Percentiles rank a stretch among this genome's conserved stretches.
Evolutionary conservation across 2,329 filamentous ascomycete species (phyloP).

Genomic region (Amylocarpus encephaloides): DNA sequence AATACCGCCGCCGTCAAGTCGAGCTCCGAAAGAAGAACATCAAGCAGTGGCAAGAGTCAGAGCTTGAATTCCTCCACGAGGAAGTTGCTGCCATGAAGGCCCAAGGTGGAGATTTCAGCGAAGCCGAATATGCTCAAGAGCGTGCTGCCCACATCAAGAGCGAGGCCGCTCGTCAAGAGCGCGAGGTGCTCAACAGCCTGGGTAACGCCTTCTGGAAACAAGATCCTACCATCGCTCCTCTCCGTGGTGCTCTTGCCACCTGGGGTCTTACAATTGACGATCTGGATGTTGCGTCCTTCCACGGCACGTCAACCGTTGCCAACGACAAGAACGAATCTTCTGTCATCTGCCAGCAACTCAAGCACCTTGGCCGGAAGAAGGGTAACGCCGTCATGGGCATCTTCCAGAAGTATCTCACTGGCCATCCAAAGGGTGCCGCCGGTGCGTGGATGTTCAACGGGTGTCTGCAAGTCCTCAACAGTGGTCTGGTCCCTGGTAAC

Average conservation of each 20-base stretch:
- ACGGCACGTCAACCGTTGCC: slow-evolving; percentile 95
- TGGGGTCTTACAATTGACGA: slow-evolving; percentile 98
- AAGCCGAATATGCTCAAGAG: slow-evolving; percentile 78
- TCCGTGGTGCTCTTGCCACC: slow-evolving; percentile 91
- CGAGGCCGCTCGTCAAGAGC: slow-evolving; percentile 83
- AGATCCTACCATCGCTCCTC: slow-evolving; percentile 85
- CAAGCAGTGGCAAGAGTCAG: slow-evolving; percentile 92
- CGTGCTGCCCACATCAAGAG: slow-evolving; percentile 80
- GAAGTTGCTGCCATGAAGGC: slow-evolving; percentile 88
- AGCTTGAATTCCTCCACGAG: slow-evolving; percentile 86
- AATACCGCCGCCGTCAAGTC: slow-evolving; percentile 92
- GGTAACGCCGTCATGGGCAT: slow-evolving; percentile 94
- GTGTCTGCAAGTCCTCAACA: slow-evolving; percentile 90
- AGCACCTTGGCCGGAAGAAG: slow-evolving; percentile 90
- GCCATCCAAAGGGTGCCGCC: slow-evolving; percentile 97
- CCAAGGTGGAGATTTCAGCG: slow-evolving; percentile 68
- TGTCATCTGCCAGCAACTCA: slow-evolving; percentile 92
- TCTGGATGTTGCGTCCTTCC: slow-evolving; percentile 91
- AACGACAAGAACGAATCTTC: slow-evolving; percentile 99
- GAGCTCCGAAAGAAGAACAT: slow-evolving; percentile 91
- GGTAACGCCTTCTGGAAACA: slow-evolving; percentile 99
- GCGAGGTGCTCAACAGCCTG: slow-evolving; percentile 84
- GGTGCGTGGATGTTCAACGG: slow-evolving; percentile 99
- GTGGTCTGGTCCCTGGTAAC: slow-evolving; percentile 90
- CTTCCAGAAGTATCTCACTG: slow-evolving; percentile 99